A percentile compares a stretch with the other conserved stretches of the same genome.
Evolutionary conservation across 306 rosid genomes (phyloP).

Genomic region (Acmispon strigosus): DNA sequence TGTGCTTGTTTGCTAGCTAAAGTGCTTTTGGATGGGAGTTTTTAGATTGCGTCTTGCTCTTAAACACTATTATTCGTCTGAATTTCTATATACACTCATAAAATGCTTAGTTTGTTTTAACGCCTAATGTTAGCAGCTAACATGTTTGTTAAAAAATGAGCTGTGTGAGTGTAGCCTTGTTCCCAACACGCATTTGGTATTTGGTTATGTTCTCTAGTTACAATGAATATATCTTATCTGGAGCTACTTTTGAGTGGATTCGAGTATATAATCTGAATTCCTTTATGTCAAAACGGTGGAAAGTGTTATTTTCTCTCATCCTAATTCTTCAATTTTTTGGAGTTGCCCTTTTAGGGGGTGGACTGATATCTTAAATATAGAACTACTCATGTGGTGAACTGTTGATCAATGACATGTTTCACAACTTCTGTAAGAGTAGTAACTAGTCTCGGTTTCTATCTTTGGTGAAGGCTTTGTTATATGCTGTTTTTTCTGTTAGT

Average conservation of each 20-base stretch:
- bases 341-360: not conserved
- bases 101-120: not conserved
- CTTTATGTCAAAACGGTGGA: constrained; percentile 9
- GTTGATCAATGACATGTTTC: not conserved
- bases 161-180: not conserved
- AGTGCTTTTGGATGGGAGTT: not conserved
- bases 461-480: no score
- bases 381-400: not conserved
- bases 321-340: not conserved
- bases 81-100: not conserved
- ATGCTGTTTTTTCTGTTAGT: no score
- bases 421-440: not conserved
- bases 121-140: not conserved
- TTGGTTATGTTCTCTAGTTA: not conserved
- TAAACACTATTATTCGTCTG: not conserved
- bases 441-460: not conserved
- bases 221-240: not conserved
- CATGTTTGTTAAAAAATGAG: not conserved
- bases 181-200: not conserved
- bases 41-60: not conserved
- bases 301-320: not conserved
- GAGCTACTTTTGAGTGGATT: not conserved
- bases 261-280: not conserved
- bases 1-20: not conserved
- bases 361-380: not conserved